These are phyloP conservation scores for Ceratopteris richardii DNA, from an alignment of 75 land plant species.

Conservation along the genomic window DNA sequence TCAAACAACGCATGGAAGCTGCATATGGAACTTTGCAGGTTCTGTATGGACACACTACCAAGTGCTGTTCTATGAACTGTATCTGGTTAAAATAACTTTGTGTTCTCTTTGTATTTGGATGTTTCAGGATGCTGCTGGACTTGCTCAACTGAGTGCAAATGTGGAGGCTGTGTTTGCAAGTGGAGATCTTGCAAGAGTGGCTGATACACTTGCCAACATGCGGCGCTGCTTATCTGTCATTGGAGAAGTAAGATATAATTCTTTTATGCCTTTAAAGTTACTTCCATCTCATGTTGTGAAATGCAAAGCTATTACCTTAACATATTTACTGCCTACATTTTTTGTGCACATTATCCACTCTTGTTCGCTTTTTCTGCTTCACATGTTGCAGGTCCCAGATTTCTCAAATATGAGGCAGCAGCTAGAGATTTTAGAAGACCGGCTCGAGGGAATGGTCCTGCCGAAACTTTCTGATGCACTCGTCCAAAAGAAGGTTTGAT, in stretches of 20 bases:
- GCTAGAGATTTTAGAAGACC: conserved; percentile 91
- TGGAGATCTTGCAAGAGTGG: conserved; percentile 86
- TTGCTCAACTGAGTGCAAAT: conserved; percentile 87
- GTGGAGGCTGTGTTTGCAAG: conserved; percentile 97
- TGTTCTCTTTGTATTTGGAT: background rate
- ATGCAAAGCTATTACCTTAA: background rate
- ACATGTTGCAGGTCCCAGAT: conserved; percentile 67
- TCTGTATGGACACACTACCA: background rate
- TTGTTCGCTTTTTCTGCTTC: too few relatives aligned
- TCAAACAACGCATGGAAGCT: conserved; percentile 97
- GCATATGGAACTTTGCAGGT: conserved; percentile 94
- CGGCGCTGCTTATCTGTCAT: conserved; percentile 94
- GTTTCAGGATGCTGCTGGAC: conserved; percentile 94
- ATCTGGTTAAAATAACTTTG: too few relatives aligned
- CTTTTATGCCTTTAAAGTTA: conserved; percentile 8
- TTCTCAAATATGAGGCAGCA: conserved; percentile 92
- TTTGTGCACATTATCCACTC: background rate
- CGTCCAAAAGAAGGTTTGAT: conserved; percentile 64
- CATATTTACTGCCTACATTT: too few relatives aligned
- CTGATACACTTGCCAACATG: conserved; percentile 95
- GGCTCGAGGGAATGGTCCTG: conserved; percentile 91
- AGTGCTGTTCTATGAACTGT: too few relatives aligned
- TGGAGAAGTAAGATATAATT: conserved; percentile 78
- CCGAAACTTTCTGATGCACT: conserved; percentile 91
- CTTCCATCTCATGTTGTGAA: background rate